Conservation (phyloP, 345 rosid genomes). For the Populus alba region DNA sequence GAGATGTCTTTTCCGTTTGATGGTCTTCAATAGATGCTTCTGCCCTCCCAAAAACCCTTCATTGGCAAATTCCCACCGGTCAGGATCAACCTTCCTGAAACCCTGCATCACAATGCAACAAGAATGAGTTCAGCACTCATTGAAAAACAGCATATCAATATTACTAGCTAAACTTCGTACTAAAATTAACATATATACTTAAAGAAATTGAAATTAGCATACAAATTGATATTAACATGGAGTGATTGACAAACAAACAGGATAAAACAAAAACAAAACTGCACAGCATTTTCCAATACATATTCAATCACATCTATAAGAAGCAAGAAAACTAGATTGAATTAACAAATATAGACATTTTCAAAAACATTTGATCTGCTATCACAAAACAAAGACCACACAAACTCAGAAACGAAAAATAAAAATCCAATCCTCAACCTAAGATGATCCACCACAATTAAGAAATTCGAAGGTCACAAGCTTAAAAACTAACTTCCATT, state of each 20-base stretch:
- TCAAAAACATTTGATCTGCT: not conserved
- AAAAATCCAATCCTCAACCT: not conserved
- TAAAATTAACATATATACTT: no score
- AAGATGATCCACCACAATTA: not conserved
- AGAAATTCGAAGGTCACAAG: not conserved
- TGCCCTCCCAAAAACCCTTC: conserved; percentile 92
- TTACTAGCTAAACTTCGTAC: not conserved
- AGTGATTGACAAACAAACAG: not conserved
- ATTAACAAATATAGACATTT: not conserved
- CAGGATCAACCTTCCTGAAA: conserved; percentile 82
- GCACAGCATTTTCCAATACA: not conserved
- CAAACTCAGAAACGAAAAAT: not conserved
- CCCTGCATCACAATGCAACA: conserved; percentile 47
- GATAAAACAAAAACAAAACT: not conserved
- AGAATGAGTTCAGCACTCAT: not conserved
- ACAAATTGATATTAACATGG: no score
- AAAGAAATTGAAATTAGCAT: no score
- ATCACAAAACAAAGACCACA: not conserved
- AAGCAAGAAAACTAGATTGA: not conserved
- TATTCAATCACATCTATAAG: not conserved
- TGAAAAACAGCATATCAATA: not conserved
- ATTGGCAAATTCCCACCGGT: conserved; percentile 86
- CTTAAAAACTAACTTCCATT: no score
- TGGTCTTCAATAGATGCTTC: conserved; percentile 67
- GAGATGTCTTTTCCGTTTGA: conserved; percentile 64